Base-by-base conservation (phyloP, 2,329 filamentous ascomycete genomes). In the Colletotrichum lentis region DNA sequence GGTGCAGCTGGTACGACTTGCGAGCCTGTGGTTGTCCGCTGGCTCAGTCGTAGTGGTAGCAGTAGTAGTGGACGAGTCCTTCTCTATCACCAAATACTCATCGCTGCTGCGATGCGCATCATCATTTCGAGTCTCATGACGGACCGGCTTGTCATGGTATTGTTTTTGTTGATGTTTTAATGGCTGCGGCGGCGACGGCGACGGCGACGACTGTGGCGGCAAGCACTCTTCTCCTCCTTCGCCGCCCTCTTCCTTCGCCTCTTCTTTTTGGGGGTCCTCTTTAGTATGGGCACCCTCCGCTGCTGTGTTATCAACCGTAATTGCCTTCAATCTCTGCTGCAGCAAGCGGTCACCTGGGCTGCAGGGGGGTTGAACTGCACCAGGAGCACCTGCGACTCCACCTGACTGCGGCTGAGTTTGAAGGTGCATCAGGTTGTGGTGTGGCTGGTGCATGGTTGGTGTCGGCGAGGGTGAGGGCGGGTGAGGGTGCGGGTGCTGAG, bases 301-400 rank as follows among this genome's bases (percentile, higher is more conserved):
- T 37, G 18, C 53, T n/a, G 52, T 27, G 43, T 47, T 27, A 39
- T 14, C 18, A 53, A 35, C 44, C 41, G 64, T 67, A 53, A 64
- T 67, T 67, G 65, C 65, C 55, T 60, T 60, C 65, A 68, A 65
- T 65, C 49, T 65, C 65, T 59, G 65, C 60, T 55, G 65, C 55
- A 54, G 37, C 55, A 43, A 44, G 55, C 60, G 62, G 55, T 59
- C 47, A 49, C 41, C 54, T n/a, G 55, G 61, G 65, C 55, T 68
- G 49, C 53, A 31, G 18, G 59, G 53, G 64, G 27, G 64, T 67
- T 31, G 46, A 47, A 24, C 20, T 47, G 46, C 20, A 7, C 44
- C 44, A 24, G 44, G n/a, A 22, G 44, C 11, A 6, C 44, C 44
- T 22, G 20, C 44, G 22, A 35, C 31, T 35, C 31, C 31, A 35